Evolutionary conservation across 2,329 filamentous ascomycete genomes (phyloP).

Genomic region (Colletotrichum tanaceti): DNA sequence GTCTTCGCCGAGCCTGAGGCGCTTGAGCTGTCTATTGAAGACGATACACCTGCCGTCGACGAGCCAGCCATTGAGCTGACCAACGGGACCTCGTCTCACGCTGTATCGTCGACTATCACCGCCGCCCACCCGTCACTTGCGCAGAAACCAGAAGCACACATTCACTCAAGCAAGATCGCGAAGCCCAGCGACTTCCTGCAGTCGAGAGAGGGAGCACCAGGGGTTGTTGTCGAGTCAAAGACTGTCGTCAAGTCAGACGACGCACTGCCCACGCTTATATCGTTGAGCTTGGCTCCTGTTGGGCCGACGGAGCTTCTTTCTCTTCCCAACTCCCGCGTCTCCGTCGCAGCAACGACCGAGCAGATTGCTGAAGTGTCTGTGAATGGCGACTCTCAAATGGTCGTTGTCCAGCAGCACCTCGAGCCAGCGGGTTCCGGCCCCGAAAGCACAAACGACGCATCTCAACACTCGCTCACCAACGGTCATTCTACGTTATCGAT

Average conservation of each 20-base stretch:
- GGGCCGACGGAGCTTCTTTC: constrained; percentile 60
- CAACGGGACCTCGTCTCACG: constrained; percentile 12
- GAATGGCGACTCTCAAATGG: background rate
- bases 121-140: background rate
- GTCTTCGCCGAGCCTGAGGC: constrained; percentile 9
- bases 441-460: background rate
- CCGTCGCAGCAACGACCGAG: background rate
- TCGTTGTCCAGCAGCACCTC: background rate
- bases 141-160: background rate
- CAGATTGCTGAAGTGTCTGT: background rate
- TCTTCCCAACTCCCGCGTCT: constrained; percentile 63
- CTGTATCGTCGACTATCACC: background rate
- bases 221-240: constrained; percentile 2
- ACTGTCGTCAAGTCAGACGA: background rate
- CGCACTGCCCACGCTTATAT: background rate
- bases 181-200: constrained; percentile 15
- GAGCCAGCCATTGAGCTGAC: background rate
- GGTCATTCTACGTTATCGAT: background rate
- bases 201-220: background rate
- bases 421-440: background rate
- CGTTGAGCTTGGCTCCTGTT: constrained; percentile 47
- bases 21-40: background rate
- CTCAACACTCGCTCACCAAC: background rate
- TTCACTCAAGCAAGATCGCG: constrained; percentile 30
- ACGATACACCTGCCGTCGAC: background rate